A percentile compares a stretch with the other conserved stretches of the same genome.
Evolutionary conservation across 148 eudicot species (phyloP).

Genomic region (Fagopyrum esculentum): DNA sequence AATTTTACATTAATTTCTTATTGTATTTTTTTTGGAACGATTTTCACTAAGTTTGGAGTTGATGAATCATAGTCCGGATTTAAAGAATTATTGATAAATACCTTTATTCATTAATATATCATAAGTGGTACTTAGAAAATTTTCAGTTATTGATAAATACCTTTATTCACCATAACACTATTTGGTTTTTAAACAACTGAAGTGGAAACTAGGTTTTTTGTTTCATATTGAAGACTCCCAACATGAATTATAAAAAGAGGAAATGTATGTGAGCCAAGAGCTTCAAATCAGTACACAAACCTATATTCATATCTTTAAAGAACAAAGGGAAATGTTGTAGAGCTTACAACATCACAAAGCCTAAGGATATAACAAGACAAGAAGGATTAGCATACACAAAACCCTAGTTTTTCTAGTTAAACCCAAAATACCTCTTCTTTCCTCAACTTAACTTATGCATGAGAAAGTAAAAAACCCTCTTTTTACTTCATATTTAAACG

Average conservation of each 20-base stretch:
- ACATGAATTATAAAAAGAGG: background rate
- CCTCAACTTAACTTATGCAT: background rate
- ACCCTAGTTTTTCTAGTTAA: background rate
- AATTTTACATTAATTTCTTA: no score
- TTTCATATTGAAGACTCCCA: background rate
- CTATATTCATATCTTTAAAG: background rate
- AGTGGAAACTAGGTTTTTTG: no score
- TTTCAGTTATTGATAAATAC: no score
- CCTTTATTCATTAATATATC: no score
- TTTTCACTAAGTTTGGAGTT: no score
- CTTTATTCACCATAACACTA: no score
- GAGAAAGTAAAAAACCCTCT: background rate
- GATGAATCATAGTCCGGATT: no score
- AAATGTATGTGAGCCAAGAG: background rate
- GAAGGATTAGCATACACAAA: background rate
- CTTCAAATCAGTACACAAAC: background rate
- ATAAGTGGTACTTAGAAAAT: no score
- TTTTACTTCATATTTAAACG: background rate
- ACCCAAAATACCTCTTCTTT: background rate
- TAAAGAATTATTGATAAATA: no score
- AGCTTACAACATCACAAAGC: constrained; percentile 9
- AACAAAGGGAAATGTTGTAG: background rate
- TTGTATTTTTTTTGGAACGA: no score
- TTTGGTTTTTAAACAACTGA: no score
- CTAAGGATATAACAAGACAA: no score